These are phyloP conservation scores for Zygoascus tannicola DNA, from an alignment of 805 yeast species.

Conservation along the genomic window DNA sequence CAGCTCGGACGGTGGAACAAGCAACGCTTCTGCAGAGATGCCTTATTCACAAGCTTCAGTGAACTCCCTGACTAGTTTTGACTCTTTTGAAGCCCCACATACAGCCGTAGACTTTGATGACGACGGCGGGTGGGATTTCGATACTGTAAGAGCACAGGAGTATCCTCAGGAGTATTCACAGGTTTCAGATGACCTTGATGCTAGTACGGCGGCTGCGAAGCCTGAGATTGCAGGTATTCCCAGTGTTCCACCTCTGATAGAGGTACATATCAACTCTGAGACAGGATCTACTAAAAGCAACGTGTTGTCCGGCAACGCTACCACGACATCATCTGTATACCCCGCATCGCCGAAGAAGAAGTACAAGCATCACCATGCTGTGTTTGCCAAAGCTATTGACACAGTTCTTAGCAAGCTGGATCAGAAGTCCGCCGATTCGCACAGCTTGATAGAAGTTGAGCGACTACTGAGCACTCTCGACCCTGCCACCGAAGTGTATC, in stretches of 20 bases:
- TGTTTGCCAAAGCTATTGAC: conserved; percentile 4
- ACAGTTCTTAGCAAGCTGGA: conserved; percentile 5
- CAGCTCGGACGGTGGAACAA: neutral
- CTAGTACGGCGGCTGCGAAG: neutral
- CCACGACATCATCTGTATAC: neutral
- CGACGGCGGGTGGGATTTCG: conserved; percentile 33
- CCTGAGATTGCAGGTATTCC: conserved; percentile 1
- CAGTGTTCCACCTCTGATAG: conserved; percentile 3
- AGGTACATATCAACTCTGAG: conserved; percentile 2
- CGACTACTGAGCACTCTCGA: conserved; percentile 5
- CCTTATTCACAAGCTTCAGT: neutral
- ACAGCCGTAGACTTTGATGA: conserved; percentile 11
- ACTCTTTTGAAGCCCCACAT: neutral
- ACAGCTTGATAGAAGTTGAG: conserved; percentile 2
- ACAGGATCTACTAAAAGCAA: conserved; percentile 1
- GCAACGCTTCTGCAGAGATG: neutral
- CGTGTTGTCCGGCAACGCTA: neutral
- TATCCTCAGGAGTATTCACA: neutral
- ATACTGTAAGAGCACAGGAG: conserved; percentile 24
- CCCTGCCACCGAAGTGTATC: conserved; percentile 14
- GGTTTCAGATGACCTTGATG: neutral
- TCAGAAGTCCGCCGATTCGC: conserved; percentile 5
- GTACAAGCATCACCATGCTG: conserved; percentile 2
- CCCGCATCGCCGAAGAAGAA: neutral
- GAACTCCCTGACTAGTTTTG: neutral